Conservation (phyloP, 2,329 filamentous ascomycete genomes). For the Emericellopsis atlantica region DNA sequence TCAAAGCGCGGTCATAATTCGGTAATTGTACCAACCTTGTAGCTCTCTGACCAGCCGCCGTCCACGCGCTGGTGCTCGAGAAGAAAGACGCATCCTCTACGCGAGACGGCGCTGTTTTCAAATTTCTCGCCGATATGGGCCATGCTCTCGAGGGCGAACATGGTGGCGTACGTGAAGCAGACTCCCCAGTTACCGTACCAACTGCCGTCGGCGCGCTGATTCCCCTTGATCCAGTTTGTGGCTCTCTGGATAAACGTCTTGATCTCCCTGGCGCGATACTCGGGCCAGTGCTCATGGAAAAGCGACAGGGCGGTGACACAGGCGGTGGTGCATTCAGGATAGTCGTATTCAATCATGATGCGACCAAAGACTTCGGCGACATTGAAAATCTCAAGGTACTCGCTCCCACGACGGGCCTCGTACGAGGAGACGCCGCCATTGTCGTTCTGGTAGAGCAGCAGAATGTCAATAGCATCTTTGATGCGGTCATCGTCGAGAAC, state of each 20-base stretch:
- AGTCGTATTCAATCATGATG: slow-evolving; percentile 99
- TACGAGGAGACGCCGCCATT: slow-evolving; percentile 85
- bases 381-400: slow-evolving; percentile 74
- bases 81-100: slow-evolving; percentile 74
- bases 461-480: slow-evolving; percentile 78
- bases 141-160: slow-evolving; percentile 90
- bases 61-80: slow-evolving; percentile 74
- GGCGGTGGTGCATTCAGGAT: slow-evolving; percentile 94
- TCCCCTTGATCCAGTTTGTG: slow-evolving; percentile 68
- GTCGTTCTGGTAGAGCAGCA: slow-evolving; percentile 81
- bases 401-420: slow-evolving; percentile 67
- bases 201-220: slow-evolving; percentile 70
- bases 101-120: slow-evolving; percentile 55
- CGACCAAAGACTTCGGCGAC: slow-evolving; percentile 91
- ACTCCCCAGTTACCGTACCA: slow-evolving; percentile 99
- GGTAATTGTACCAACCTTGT: slow-evolving; percentile 37
- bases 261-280: slow-evolving; percentile 70
- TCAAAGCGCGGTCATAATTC: slow-evolving; percentile 1
- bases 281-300: slow-evolving; percentile 70
- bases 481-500: slow-evolving; percentile 67
- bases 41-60: slow-evolving; percentile 95
- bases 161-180: slow-evolving; percentile 92
- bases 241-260: slow-evolving; percentile 58
- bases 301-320: slow-evolving; percentile 78
- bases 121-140: slow-evolving; percentile 73